Evolutionary conservation across 169 alveolate species (phyloP).

Genomic region (Amoebophrya sp.): DNA sequence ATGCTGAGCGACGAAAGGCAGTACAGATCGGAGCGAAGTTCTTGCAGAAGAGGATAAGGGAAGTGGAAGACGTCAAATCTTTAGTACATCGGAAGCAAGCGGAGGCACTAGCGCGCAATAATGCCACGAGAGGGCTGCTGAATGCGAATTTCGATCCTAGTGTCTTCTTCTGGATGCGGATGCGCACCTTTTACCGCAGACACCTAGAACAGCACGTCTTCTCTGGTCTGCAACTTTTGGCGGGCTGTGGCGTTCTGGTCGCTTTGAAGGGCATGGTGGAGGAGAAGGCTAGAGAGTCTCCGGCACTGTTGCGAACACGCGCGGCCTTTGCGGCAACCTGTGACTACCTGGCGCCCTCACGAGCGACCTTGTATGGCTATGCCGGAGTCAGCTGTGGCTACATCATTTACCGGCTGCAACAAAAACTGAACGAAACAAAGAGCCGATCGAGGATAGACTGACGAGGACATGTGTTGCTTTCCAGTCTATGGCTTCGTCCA

Average conservation of each 20-base stretch:
- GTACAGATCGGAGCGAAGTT: background rate
- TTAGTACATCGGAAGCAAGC: background rate
- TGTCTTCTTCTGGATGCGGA: background rate
- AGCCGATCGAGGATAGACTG: no score
- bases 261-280: background rate
- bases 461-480: no score
- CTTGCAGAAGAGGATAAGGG: background rate
- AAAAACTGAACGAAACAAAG: no score
- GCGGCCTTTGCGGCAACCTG: background rate
- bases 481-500: no score
- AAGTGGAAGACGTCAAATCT: background rate
- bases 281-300: background rate
- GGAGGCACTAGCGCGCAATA: background rate
- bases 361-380: no score
- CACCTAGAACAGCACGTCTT: background rate
- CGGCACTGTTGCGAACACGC: background rate
- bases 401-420: no score
- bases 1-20: background rate
- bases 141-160: background rate
- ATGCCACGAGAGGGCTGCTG: background rate
- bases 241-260: background rate
- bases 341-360: no score
- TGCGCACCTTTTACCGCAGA: background rate
- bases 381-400: no score
- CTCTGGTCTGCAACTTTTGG: background rate